Evolutionary conservation across 805 yeast species (phyloP).

Genomic region (Ogataea trehaloabstinens): DNA sequence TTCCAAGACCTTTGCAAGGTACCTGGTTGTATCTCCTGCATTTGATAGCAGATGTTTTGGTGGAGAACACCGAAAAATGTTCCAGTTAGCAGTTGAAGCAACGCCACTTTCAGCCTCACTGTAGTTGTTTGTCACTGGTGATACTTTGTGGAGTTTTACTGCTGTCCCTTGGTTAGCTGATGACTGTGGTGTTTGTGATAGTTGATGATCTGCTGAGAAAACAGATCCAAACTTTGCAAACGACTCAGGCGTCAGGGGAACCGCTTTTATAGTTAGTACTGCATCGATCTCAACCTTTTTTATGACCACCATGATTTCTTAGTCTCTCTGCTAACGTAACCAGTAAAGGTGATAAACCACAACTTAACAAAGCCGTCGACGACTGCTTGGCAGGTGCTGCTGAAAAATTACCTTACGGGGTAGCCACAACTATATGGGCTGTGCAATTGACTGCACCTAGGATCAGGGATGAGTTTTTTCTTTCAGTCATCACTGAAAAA

Average conservation of each 20-base stretch:
- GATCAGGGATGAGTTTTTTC: no score
- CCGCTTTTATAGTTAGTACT: conserved; percentile 39
- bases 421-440: no score
- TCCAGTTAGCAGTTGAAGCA: conserved; percentile 67
- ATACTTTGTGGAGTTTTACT: conserved; percentile 66
- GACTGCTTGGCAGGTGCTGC: neutral
- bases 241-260: conserved; percentile 59
- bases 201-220: conserved; percentile 75
- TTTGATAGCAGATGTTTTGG: conserved; percentile 56
- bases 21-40: conserved; percentile 24
- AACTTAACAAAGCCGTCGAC: neutral
- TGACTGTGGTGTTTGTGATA: conserved; percentile 41
- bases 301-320: conserved; percentile 41
- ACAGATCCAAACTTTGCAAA: conserved; percentile 74
- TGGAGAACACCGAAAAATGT: conserved; percentile 78
- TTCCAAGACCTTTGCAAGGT: conserved; percentile 70
- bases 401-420: neutral
- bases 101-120: conserved; percentile 42
- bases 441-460: no score
- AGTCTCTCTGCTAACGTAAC: no score
- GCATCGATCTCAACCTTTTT: conserved; percentile 33
- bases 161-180: conserved; percentile 96
- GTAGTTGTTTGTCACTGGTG: conserved; percentile 60
- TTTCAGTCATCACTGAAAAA: no score
- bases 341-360: no score